A percentile compares a stretch with the other conserved stretches of the same genome.
These are phyloP conservation scores for Actinomucor elegans DNA, from an alignment of 371 early-diverging fungal genomes.

Conservation along the genomic window DNA sequence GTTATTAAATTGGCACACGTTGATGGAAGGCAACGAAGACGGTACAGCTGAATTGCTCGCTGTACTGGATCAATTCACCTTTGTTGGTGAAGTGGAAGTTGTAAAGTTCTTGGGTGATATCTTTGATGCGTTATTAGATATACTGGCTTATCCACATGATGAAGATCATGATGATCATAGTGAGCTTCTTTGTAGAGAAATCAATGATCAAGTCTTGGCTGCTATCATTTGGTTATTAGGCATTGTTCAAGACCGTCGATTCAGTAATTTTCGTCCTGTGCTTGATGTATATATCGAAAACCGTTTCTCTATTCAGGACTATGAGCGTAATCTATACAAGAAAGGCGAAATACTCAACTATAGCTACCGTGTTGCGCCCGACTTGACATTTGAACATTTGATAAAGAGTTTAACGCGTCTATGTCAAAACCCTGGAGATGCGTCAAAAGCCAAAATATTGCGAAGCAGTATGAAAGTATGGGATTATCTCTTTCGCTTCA, in stretches of 20 bases:
- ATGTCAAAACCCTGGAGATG: conserved; percentile 42
- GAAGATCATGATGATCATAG: neutral
- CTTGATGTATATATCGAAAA: conserved; percentile 66
- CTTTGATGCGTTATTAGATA: conserved; percentile 65
- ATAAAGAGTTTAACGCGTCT: conserved; percentile 49
- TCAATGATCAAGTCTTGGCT: conserved; percentile 47
- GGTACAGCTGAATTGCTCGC: conserved; percentile 41
- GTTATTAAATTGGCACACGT: conserved; percentile 61
- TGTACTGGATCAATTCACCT: conserved; percentile 62
- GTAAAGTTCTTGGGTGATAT: conserved; percentile 70
- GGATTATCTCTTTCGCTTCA: conserved; percentile 65
- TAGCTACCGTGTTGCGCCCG: conserved; percentile 8
- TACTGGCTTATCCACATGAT: conserved; percentile 43
- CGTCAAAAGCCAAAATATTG: conserved; percentile 50
- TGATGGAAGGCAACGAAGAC: conserved; percentile 18
- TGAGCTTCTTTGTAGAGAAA: neutral
- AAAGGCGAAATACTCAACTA: neutral
- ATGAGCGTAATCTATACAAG: neutral
- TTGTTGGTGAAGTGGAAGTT: conserved; percentile 70
- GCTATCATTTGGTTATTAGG: conserved; percentile 59
- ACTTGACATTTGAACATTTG: conserved; percentile 37
- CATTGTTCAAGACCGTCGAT: conserved; percentile 67
- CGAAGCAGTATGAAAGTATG: conserved; percentile 71
- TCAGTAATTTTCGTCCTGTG: conserved; percentile 60
- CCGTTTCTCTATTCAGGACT: conserved; percentile 43